Percentiles rank a stretch among this genome's conserved stretches.
Conservation (phyloP, 345 rosid species). For the Pistacia atlantica region DNA sequence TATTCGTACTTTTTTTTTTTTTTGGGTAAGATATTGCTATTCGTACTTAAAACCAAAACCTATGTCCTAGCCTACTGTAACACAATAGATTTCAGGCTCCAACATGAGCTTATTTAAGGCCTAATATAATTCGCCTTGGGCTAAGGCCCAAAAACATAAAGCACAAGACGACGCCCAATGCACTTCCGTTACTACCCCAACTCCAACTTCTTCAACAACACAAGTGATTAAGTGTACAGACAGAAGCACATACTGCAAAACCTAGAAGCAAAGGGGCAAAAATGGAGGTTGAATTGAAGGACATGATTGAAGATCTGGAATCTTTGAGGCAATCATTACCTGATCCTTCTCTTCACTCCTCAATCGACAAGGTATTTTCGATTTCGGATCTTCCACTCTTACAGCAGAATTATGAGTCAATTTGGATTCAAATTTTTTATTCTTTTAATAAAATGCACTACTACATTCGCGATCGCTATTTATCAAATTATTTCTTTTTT, state of each 20-base stretch:
- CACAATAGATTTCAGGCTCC: neutral
- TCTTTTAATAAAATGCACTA: neutral
- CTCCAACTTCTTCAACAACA: neutral
- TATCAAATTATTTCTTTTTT: neutral
- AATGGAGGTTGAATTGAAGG: conserved; percentile 80
- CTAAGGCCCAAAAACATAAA: neutral
- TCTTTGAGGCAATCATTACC: conserved; percentile 55
- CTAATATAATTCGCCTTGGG: neutral
- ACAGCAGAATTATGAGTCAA: neutral
- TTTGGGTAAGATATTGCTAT: too few relatives aligned
- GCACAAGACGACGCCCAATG: neutral
- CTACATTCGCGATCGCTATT: neutral
- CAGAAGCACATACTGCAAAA: neutral
- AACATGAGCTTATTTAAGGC: too few relatives aligned
- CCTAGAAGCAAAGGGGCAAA: neutral
- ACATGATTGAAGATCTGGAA: conserved; percentile 60
- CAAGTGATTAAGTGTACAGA: neutral
- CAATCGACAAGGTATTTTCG: conserved; percentile 57
- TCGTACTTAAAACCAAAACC: too few relatives aligned
- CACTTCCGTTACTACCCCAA: neutral
- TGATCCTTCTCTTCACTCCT: conserved; percentile 51
- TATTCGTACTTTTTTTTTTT: too few relatives aligned
- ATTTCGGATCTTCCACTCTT: neutral
- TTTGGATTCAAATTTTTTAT: neutral
- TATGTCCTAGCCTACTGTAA: too few relatives aligned